Base-by-base conservation (phyloP, 257 asterid genomes). In the Scutellaria minor region DNA sequence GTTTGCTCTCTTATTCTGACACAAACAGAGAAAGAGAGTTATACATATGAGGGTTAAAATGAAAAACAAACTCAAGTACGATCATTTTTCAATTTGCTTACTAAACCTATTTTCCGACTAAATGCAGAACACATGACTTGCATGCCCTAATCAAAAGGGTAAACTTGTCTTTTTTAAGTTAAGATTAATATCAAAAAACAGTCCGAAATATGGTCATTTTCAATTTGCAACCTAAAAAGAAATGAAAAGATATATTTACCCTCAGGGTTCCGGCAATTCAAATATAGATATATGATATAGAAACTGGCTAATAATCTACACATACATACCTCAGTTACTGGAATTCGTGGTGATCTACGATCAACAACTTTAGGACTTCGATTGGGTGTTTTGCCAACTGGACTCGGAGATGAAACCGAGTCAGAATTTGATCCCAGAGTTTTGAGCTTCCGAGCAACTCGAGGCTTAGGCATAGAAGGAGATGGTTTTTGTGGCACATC, bases 301-400 rank as follows among this genome's bases (percentile, higher is more conserved):
- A 60, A 35, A 37, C 62, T 31, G 44, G 9, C 40, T 22, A 50
- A 69, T 59, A 14, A 50, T 56, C 18, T 56, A 15, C 13, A 31
- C 15, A 31, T 13, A 48, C 45, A 41, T 78, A 90, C 98, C 98
- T 90, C 91, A 58, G 65, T 64, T 18, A 78, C 84, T 18, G 85
- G 92, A 71, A 84, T 78, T 66, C 89, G 81, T 3, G 91, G 92
- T 37, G 91, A 79, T 66, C 77, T 81, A 31, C 89, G 92, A 63
- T 83, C 92, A 42, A 72, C 83, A 40, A 86, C 86, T 78, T 86
- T 88, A 6, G 91, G 84, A 75, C 88, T 86, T 76, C 77, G 82
- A 51, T 85, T 93, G 0, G 86, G 73, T 40, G 82, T 82, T 81
- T 77, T 84, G 76, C 72, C 72, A 11, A 70, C 75, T n/a, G 75